Base-by-base conservation (phyloP, 768 basidiomycete genomes). In the Cystoderma amianthinum region DNA sequence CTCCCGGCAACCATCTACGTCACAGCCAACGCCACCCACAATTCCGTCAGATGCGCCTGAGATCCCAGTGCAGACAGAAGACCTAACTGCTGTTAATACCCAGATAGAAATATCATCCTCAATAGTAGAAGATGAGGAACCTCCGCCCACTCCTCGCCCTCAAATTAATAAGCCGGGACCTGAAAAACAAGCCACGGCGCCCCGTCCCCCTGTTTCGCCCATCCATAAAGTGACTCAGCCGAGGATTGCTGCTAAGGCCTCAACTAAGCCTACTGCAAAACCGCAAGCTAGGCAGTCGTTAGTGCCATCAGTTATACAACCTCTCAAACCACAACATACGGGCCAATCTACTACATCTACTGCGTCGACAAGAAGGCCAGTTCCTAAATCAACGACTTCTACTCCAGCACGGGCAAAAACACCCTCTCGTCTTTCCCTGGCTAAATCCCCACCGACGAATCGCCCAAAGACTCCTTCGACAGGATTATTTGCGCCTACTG, bases 401-500 rank as follows among this genome's bases (percentile, higher is more conserved):
- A 51, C 60, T 11, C 49, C 63, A 16, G 15, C 54, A 4, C 57
- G 61, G 22, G 44, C 65, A 34, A 67, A 65, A 46, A 61, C 62
- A 1, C 57, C 62, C 3, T 53, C 60, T 19, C 55, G 59, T 16
- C 24, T 46, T 7, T 22, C 44, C n/a, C 28, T 49, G 22, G 50
- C 62, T 18, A 61, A 63, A 50, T 64, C 65, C 1, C 62, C 65
- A 15, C 57, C 58, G 16, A 48, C 65, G 5, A 21, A 60, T 13
- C 68, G 74, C 42, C 71, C 76, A 24, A 85, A 81, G 61, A 81
- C 80, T 0, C 78, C 82, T 2, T 74, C 78, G 4, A 66, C 77
- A 2, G 80, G 84, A 10, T 58, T 89, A 16, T 88, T 82, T 52
- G 86, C 88, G 5, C 88, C 88, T 1, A 91, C 88, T 1, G 88